These are phyloP conservation scores for Aegilops umbellulata DNA, from an alignment of 176 grass and related monocot genomes.

Conservation along the genomic window DNA sequence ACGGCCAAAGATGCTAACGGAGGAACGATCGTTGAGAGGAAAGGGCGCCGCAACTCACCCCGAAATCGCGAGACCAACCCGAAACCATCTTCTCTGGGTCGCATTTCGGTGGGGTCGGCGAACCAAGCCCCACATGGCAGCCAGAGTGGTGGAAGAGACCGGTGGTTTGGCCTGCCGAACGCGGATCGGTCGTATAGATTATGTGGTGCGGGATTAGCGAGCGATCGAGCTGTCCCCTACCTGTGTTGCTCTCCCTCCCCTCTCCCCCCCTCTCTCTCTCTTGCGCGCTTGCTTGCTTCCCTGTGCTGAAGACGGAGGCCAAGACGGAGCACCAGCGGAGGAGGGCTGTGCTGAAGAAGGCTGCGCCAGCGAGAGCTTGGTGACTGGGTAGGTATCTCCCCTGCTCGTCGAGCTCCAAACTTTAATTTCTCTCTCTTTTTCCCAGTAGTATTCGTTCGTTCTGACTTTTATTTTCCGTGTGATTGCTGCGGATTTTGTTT, in stretches of 20 bases:
- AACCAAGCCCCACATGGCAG: background rate
- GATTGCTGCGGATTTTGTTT: background rate
- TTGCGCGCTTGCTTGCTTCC: conserved; percentile 26
- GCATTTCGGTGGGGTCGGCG: fast-evolving
- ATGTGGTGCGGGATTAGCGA: conserved; percentile 52
- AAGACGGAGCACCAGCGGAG: background rate
- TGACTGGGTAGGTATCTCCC: conserved; percentile 27
- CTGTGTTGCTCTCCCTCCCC: conserved; percentile 28
- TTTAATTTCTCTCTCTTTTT: background rate
- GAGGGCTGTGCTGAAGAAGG: background rate
- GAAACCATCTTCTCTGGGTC: background rate
- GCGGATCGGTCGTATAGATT: conserved; percentile 37
- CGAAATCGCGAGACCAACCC: background rate
- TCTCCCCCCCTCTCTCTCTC: background rate
- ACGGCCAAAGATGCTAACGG: background rate
- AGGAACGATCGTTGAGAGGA: conserved; percentile 1
- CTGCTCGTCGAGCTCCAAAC: background rate
- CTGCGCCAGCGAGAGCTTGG: background rate
- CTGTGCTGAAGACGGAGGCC: background rate
- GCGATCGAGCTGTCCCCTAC: conserved; percentile 56
- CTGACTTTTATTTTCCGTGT: background rate
- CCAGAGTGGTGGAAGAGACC: fast-evolving
- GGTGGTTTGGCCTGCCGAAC: background rate
- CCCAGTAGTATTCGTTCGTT: background rate
- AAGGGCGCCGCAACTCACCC: conserved; percentile 25